phyloP scores from a whole-genome alignment of 768 basidiomycete species.

The Hericium erinaceus region DNA sequence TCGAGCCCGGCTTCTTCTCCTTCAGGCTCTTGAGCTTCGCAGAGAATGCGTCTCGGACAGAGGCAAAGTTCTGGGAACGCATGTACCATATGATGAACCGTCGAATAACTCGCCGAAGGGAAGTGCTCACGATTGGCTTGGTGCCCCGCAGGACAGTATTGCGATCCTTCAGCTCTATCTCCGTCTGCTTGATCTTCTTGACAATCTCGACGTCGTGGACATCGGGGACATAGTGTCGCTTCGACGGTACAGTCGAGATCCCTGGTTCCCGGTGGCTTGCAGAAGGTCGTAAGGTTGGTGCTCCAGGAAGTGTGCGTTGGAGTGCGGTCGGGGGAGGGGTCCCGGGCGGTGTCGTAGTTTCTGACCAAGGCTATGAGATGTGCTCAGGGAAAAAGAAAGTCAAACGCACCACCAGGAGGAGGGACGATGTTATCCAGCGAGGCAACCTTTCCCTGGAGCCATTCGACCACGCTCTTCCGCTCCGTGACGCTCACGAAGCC shows the following conservation, averaged over 20 bases:
- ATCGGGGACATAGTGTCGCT: slow-evolving; percentile 76
- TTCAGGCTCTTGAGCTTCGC: slow-evolving; percentile 76
- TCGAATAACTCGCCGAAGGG: background rate
- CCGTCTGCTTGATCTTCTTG: slow-evolving; percentile 70
- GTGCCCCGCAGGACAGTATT: slow-evolving; percentile 76
- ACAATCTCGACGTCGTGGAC: slow-evolving; percentile 72
- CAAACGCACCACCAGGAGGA: background rate
- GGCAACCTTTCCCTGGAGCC: slow-evolving; percentile 54
- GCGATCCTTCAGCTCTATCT: slow-evolving; percentile 75
- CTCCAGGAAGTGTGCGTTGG: slow-evolving; percentile 2
- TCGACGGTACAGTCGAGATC: slow-evolving; percentile 38
- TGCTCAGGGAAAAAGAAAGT: slow-evolving; percentile 28
- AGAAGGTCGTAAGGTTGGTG: slow-evolving; percentile 10
- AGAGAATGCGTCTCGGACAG: slow-evolving; percentile 51
- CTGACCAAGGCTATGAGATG: slow-evolving; percentile 16
- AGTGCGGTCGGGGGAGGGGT: slow-evolving; percentile 27
- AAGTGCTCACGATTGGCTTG: slow-evolving; percentile 65
- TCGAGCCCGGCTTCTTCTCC: slow-evolving; percentile 47
- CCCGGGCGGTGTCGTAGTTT: slow-evolving; percentile 56
- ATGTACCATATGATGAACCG: background rate
- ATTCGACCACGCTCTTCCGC: slow-evolving; percentile 78
- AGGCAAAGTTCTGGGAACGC: slow-evolving; percentile 65
- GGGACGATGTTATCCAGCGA: slow-evolving; percentile 45
- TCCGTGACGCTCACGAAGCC: slow-evolving; percentile 85
- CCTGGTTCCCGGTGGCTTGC: slow-evolving; percentile 14